phyloP scores from a whole-genome alignment of 2,329 filamentous ascomycete species.

The Pestalotiopsis sp. region DNA sequence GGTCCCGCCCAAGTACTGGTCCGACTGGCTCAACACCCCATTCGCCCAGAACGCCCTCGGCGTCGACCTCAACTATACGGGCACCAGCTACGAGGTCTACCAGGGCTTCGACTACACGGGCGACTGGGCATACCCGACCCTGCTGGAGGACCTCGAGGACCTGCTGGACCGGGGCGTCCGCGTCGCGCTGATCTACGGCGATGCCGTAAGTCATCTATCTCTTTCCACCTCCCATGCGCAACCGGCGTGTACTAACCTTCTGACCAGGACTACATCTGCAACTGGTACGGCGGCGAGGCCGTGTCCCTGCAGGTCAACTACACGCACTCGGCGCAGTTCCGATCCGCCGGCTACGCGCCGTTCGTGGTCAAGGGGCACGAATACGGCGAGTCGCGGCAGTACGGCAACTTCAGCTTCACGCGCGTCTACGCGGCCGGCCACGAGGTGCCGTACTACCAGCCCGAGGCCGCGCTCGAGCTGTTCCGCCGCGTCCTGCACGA shows the following conservation, averaged over 20 bases:
- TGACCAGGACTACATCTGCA: conserved; percentile 61
- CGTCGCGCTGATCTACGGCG: conserved; percentile 72
- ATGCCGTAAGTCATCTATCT: conserved; percentile 39
- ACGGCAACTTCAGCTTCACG: conserved; percentile 71
- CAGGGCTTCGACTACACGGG: conserved; percentile 51
- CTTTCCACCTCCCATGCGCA: too few relatives aligned
- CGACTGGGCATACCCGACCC: conserved; percentile 66
- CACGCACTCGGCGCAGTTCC: conserved; percentile 48
- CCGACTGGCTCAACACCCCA: conserved; percentile 66
- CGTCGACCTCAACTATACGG: conserved; percentile 52
- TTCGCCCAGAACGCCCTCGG: conserved; percentile 57
- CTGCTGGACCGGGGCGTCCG: conserved; percentile 66
- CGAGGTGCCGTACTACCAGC: conserved; percentile 61
- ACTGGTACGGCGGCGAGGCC: conserved; percentile 60
- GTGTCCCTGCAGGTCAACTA: conserved; percentile 54
- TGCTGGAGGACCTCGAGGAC: conserved; percentile 60
- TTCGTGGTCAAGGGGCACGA: conserved; percentile 56
- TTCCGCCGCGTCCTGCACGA: conserved; percentile 63
- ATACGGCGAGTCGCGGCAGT: conserved; percentile 72
- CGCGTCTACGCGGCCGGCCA: conserved; percentile 68
- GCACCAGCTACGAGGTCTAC: conserved; percentile 49
- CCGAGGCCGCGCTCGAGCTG: conserved; percentile 57
- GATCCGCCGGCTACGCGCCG: conserved; percentile 57
- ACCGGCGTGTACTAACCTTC: background rate
- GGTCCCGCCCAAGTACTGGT: conserved; percentile 64